Base-by-base conservation (phyloP, 768 basidiomycete species). In the Podaxis rugospora region DNA sequence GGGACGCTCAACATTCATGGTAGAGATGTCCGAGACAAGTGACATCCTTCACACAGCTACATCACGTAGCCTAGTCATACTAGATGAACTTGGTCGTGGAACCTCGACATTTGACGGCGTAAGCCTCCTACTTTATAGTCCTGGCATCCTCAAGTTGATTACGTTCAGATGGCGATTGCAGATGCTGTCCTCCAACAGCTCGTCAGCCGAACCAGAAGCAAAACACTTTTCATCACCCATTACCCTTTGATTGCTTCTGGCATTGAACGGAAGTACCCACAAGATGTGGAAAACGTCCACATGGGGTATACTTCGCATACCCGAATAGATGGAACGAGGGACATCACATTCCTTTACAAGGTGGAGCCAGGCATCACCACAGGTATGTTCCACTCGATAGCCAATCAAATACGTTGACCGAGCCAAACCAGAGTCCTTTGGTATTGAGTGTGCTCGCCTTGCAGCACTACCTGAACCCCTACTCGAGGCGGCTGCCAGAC, bases 1-100 rank as follows among this genome's bases (percentile, higher is more conserved):
- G 40, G 94, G 94, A 0, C 85, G 92, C 6, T 96, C 94, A 0
- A 98, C 92, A 0, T 97, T 98, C 71, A 97, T 97, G 95, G 92
- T 98, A 2, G 96, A 99, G 73, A 88, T 98, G 80, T 81, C 89
- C 4, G 95, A 98, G 71, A 97, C 95, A 0, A 89, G 87, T 66
- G 92, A 97, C 67, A 95, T 98, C 59, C 74, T 98, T 13, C 81
- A 86, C 37, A 78, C 85, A 3, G 90, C 92, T 0, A 90, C 93
- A 0, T 71, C 79, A 3, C 81, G 80, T 32, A 93, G 91, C 54
- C 80, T 98, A 10, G 90, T 99, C 11, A 89, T 99, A 42, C 78
- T 98, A 2, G 96, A 99, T 67, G 90, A 92, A 68, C 80, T 96
- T 9, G 94, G 94, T 27, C 78, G 93, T 42, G 95, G 96, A 14